A percentile compares a stretch with the other conserved stretches of the same genome.
Conservation (phyloP, 2,329 filamentous ascomycete species). For the Colletotrichum theobromicola region DNA sequence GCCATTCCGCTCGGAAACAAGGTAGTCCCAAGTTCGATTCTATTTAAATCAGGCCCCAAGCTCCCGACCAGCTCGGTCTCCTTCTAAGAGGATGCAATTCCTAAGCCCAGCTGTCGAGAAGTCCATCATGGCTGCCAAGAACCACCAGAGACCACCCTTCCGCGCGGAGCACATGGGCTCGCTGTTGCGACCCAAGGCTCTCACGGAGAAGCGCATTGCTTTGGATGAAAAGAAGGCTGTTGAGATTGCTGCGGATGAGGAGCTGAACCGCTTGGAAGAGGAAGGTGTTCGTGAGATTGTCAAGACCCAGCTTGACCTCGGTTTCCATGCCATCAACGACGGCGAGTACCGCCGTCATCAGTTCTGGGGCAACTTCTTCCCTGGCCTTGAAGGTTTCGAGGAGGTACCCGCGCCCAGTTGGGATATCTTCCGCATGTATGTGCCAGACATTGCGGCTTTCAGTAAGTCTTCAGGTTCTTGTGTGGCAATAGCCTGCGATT, state of each 20-base stretch:
- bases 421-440: constrained; percentile 42
- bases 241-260: constrained; percentile 47
- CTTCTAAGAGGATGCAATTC: not conserved
- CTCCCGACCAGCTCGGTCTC: rapidly evolving
- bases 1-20: not conserved
- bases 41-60: not conserved
- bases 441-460: constrained; percentile 46
- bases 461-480: constrained; percentile 27
- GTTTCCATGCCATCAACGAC: constrained; percentile 70
- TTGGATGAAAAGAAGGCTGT: constrained; percentile 31
- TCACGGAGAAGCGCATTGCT: constrained; percentile 34
- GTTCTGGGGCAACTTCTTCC: constrained; percentile 38
- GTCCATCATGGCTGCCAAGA: constrained; percentile 9
- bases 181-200: constrained; percentile 66
- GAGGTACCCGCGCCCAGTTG: constrained; percentile 35
- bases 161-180: constrained; percentile 80
- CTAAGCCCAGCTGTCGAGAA: not conserved
- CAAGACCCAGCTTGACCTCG: constrained; percentile 69
- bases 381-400: constrained; percentile 46
- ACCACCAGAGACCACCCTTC: constrained; percentile 57
- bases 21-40: not conserved
- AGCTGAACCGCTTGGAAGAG: constrained; percentile 67
- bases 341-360: constrained; percentile 65
- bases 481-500: not conserved
- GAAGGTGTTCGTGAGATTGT: constrained; percentile 71